Conservation (phyloP, 345 rosid species). For the Cardiospermum halicacabum region DNA sequence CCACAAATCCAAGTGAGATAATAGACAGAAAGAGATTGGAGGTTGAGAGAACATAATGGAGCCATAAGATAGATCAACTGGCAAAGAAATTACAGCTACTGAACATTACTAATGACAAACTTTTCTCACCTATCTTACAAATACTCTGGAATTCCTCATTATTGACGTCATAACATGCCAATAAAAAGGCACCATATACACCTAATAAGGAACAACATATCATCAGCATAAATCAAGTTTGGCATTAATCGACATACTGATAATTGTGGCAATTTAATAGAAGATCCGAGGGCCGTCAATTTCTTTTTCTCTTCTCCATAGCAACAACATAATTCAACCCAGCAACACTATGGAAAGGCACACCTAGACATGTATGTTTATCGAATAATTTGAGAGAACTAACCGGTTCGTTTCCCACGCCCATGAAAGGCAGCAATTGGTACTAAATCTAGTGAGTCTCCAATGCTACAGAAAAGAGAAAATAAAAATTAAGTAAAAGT, state of each 20-base stretch:
- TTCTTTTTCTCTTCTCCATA: not conserved
- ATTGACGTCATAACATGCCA: conserved; percentile 79
- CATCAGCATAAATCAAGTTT: conserved; percentile 14
- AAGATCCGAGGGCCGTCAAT: not conserved
- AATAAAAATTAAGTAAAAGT: conserved; percentile 8
- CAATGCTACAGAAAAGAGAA: conserved; percentile 50
- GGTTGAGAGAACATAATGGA: not conserved
- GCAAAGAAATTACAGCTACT: conserved; percentile 3
- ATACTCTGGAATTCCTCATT: conserved; percentile 91
- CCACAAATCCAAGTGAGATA: conserved; percentile 7
- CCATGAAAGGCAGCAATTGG: conserved; percentile 97
- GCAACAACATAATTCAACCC: not conserved
- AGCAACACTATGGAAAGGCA: not conserved
- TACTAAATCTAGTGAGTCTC: conserved; percentile 91
- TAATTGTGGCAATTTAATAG: not conserved
- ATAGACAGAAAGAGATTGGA: conserved; percentile 7
- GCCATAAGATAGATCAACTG: conserved; percentile 1
- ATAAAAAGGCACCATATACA: conserved; percentile 88
- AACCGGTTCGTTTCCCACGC: conserved; percentile 92
- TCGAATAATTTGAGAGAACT: conserved; percentile 6
- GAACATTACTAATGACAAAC: conserved; percentile 5
- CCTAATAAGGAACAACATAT: conserved; percentile 38
- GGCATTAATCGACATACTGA: conserved; percentile 2
- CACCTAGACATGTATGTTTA: not conserved
- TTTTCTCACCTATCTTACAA: conserved; percentile 76